Evolutionary conservation across 306 rosid species (phyloP).

Genomic region (Citrullus colocynthis): DNA sequence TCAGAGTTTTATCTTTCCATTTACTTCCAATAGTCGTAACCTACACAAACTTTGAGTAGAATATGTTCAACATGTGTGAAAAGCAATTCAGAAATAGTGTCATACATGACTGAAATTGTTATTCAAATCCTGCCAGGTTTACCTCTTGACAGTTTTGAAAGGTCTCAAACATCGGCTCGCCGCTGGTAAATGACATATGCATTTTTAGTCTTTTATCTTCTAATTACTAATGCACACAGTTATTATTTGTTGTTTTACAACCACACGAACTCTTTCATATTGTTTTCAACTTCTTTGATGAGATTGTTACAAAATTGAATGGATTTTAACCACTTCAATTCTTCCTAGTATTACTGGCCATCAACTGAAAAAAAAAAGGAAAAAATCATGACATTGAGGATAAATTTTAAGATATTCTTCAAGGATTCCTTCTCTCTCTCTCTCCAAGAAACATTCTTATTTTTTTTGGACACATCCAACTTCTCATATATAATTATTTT

Average conservation of each 20-base stretch:
- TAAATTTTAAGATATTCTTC: neutral
- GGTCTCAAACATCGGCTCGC: constrained; percentile 93
- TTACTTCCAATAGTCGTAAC: neutral
- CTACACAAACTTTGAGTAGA: neutral
- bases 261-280: neutral
- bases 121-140: constrained; percentile 57
- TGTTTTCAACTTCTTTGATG: neutral
- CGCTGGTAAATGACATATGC: constrained; percentile 51
- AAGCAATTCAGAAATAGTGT: neutral
- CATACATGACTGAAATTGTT: constrained; percentile 19
- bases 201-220: neutral
- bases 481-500: neutral
- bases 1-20: neutral
- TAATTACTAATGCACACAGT: neutral
- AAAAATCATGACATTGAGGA: neutral
- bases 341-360: neutral
- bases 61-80: neutral
- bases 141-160: constrained; percentile 73
- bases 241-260: neutral
- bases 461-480: neutral
- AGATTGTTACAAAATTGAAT: neutral
- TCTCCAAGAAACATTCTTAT: neutral
- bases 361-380: neutral
- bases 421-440: neutral
- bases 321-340: neutral